Evolutionary conservation across 139 green algal genomes (phyloP).

Genomic region (Volvox reticuliferus): DNA sequence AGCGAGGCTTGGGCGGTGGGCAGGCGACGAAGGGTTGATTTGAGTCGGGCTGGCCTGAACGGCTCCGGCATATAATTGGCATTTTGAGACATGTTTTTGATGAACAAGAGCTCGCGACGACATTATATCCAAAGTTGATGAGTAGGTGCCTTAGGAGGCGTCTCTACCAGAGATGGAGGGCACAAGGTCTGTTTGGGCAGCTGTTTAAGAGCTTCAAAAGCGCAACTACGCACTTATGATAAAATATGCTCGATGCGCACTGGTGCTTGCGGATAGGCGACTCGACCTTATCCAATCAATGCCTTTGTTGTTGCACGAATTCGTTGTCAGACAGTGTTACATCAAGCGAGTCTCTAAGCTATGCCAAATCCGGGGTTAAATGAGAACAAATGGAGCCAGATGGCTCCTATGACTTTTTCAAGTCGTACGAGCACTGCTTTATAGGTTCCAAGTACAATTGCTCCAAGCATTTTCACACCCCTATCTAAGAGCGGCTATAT

Average conservation of each 20-base stretch:
- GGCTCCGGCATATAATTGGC: background rate
- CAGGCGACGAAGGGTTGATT: background rate
- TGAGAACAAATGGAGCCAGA: too few relatives aligned
- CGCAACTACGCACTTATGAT: background rate
- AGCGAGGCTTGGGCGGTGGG: background rate
- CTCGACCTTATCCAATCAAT: background rate
- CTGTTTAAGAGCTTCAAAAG: background rate
- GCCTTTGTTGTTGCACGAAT: too few relatives aligned
- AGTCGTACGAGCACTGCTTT: too few relatives aligned
- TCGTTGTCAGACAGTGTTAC: too few relatives aligned
- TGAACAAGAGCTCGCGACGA: conserved; percentile 1
- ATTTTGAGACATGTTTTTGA: background rate
- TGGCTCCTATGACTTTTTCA: too few relatives aligned
- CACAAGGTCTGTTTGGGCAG: background rate
- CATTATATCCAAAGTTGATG: background rate
- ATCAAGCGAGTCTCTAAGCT: too few relatives aligned
- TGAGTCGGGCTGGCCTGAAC: background rate
- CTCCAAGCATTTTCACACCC: too few relatives aligned
- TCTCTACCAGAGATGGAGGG: background rate
- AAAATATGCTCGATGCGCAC: background rate
- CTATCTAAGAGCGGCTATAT: too few relatives aligned
- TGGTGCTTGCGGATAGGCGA: background rate
- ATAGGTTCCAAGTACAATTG: too few relatives aligned
- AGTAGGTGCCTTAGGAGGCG: background rate
- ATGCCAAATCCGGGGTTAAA: too few relatives aligned